Percentiles rank a stretch among this genome's conserved stretches.
phyloP scores from a whole-genome alignment of 176 grass and related monocot genomes.

The Oryza brachyantha region DNA sequence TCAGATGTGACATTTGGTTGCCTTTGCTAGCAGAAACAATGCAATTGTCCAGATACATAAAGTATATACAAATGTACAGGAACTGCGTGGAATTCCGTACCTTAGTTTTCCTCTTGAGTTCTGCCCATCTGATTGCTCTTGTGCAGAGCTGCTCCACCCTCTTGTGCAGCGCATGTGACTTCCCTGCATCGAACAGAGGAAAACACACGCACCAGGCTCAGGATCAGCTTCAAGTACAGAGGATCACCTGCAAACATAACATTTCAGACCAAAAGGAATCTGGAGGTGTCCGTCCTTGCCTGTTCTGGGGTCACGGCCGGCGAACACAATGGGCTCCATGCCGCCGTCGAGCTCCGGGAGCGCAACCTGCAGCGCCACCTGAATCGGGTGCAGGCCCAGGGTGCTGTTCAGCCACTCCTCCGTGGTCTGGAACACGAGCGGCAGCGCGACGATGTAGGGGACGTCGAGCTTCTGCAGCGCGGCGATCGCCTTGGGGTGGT shows the following conservation, averaged over 20 bases:
- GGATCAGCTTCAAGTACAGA: neutral
- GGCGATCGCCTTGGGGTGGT: conserved; percentile 87
- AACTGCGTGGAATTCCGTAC: conserved; percentile 19
- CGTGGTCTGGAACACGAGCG: conserved; percentile 96
- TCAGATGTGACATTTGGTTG: neutral
- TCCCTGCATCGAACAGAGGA: conserved; percentile 50
- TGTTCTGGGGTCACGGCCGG: conserved; percentile 80
- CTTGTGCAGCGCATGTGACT: conserved; percentile 97
- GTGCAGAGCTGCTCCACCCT: conserved; percentile 99
- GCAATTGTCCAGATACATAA: neutral
- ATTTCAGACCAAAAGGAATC: neutral
- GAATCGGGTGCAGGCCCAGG: conserved; percentile 88
- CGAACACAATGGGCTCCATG: conserved; percentile 98
- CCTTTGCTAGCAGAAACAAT: neutral
- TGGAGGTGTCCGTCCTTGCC: conserved; percentile 30
- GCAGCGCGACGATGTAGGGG: conserved; percentile 95
- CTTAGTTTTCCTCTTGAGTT: conserved; percentile 96
- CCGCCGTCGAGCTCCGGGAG: conserved; percentile 93
- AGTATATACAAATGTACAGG: neutral
- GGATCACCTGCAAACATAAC: neutral
- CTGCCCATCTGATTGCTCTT: conserved; percentile 88
- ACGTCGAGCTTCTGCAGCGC: conserved; percentile 92
- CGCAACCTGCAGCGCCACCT: conserved; percentile 96
- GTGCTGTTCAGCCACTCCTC: conserved; percentile 99
- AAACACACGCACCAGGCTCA: neutral